Evolutionary conservation across 345 rosid genomes (phyloP).

Genomic region (Gossypioides kirkii): DNA sequence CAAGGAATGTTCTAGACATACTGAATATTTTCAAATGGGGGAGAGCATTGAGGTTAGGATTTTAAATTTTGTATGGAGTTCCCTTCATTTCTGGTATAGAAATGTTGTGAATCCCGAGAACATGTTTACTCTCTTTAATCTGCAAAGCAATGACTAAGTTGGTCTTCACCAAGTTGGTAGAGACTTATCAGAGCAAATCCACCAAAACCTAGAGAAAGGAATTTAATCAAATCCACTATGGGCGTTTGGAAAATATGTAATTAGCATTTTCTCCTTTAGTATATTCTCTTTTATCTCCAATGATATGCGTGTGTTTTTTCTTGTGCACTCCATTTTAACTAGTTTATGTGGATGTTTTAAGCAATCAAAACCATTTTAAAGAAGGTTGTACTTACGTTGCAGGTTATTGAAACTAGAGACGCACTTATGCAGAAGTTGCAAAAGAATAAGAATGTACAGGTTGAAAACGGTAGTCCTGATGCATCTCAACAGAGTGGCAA

Average conservation of each 20-base stretch:
- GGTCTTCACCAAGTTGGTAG: neutral
- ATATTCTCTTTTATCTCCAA: neutral
- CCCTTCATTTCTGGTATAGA: neutral
- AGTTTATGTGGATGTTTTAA: neutral
- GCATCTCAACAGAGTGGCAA: constrained; percentile 20
- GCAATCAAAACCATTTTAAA: neutral
- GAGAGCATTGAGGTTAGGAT: neutral
- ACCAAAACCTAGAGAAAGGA: neutral
- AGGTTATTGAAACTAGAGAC: constrained; percentile 58
- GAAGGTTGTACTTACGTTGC: constrained; percentile 12
- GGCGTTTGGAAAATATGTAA: neutral
- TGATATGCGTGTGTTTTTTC: neutral
- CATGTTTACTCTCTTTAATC: neutral
- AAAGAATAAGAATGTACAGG: constrained; percentile 28
- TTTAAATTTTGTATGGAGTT: neutral
- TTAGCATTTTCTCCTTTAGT: neutral
- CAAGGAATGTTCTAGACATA: neutral
- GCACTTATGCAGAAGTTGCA: constrained; percentile 47
- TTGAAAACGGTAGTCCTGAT: constrained; percentile 14
- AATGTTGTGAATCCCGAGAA: neutral
- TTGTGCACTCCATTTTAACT: neutral
- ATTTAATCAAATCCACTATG: neutral
- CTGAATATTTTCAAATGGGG: neutral
- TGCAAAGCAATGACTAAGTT: neutral
- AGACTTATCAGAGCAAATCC: neutral